Evolutionary conservation across 306 rosid species (phyloP).

Genomic region (Phaseolus lunatus): DNA sequence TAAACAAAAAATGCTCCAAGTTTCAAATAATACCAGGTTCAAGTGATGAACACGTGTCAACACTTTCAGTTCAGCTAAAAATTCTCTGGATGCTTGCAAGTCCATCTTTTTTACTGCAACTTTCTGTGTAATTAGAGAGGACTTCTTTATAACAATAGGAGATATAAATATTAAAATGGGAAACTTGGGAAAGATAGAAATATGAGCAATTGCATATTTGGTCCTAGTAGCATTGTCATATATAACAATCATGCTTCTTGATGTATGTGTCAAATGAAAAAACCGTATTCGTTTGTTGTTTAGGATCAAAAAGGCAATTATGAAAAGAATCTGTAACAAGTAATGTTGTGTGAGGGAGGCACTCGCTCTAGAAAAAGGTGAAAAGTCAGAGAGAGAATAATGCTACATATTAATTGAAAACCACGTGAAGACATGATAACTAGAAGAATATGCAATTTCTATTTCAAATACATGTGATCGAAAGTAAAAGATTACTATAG

Average conservation of each 20-base stretch:
- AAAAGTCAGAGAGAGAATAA: neutral
- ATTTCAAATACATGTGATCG: constrained; percentile 13
- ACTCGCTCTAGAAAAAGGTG: neutral
- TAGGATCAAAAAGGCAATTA: neutral
- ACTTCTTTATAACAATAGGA: constrained; percentile 9
- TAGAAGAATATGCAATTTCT: constrained; percentile 10
- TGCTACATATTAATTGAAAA: neutral
- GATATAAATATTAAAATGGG: constrained; percentile 25
- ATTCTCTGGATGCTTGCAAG: constrained; percentile 80
- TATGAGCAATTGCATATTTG: neutral
- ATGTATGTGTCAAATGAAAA: constrained; percentile 7
- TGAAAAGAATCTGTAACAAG: neutral
- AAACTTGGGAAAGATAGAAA: constrained; percentile 4
- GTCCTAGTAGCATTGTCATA: neutral
- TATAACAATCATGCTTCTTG: neutral
- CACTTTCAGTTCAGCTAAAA: constrained; percentile 86
- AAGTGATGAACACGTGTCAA: constrained; percentile 89
- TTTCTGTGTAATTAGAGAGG: constrained; percentile 57
- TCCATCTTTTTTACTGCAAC: constrained; percentile 96
- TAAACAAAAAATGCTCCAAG: neutral
- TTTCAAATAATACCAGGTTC: constrained; percentile 72
- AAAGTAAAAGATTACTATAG: neutral
- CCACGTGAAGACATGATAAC: neutral
- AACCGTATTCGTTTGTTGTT: neutral
- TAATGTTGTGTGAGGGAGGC: neutral